Evolutionary conservation across 768 basidiomycete species (phyloP), one percentile per base, ranked within the genome.

Genomic region (Tremella fuciformis): DNA sequence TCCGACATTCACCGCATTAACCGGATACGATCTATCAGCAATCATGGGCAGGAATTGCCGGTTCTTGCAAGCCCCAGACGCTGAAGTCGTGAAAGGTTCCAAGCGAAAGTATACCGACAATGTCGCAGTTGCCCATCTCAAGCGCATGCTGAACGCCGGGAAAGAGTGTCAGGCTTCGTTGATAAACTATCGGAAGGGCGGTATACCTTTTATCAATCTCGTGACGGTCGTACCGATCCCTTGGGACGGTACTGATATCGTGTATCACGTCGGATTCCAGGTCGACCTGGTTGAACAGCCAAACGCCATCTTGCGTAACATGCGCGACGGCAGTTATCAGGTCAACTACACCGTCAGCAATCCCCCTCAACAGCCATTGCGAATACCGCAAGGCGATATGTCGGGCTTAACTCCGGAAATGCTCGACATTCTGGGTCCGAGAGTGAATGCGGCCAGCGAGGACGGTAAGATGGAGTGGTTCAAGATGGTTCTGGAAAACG

Each of bases 231-330:
- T 98, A 38, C 94, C 96, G 16, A 83, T 97, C 58, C 74, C 81
- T 0, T 89, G 87, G 63, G 81, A 84, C 42, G 86, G 81, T 38
- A 84, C 85, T 54, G 87, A 93, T 46, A 82, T 89, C 40, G 85
- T 84, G 8, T 94, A 88, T 73, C 87, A 89, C 68, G 86, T 99
- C 51, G 96, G 96, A 0, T 98, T 99, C 81, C 92, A 99, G 78
- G 88, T 96, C 55, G 91, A 97, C 77, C 80, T 99, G 50, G 85
- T 85, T 16, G 85, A 87, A 68, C 91, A 93, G 78, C 91, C 91
- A 1, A 85, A 85, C 64, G 84, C 84, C 1, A 92, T 96, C 59
- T 78, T 92, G 53, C 83, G 87, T 64, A 89, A 86, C 73, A 81
- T 92, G 53, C 78, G 82, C 18, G 85, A 89, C 65, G 92, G 92